These are phyloP conservation scores for Ophiosphaerella korrae DNA, from an alignment of 2,329 filamentous ascomycete species.

Conservation along the genomic window DNA sequence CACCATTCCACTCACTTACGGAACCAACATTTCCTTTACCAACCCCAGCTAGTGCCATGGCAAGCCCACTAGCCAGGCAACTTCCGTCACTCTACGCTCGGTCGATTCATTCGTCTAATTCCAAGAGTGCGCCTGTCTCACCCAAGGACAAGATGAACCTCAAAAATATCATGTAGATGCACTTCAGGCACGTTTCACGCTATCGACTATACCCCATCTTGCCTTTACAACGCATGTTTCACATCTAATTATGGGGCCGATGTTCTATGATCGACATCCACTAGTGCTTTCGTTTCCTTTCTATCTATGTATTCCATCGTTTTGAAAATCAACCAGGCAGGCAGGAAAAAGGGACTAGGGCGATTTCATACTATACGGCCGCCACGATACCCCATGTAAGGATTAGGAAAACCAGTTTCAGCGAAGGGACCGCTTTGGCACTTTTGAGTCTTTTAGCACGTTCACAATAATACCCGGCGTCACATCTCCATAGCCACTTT, in stretches of 20 bases:
- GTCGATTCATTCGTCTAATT: constrained; percentile 22
- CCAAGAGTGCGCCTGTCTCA: constrained; percentile 40
- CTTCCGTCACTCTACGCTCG: constrained; percentile 38
- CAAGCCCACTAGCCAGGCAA: constrained; percentile 39
- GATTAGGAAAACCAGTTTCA: constrained; percentile 6
- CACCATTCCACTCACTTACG: constrained; percentile 39
- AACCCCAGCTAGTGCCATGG: constrained; percentile 23
- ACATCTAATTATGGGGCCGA: constrained; percentile 23
- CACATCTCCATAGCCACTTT: not conserved
- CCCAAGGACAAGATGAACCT: constrained; percentile 43
- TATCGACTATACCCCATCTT: constrained; percentile 28
- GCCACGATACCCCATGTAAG: constrained; percentile 21
- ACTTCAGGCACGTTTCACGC: constrained; percentile 23
- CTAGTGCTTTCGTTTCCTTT: constrained; percentile 12
- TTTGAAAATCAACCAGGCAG: constrained; percentile 5
- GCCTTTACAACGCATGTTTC: constrained; percentile 17
- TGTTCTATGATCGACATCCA: constrained; percentile 11
- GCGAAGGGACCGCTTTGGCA: not conserved
- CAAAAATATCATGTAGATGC: constrained; percentile 40
- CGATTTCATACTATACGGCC: constrained; percentile 11
- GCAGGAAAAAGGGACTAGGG: constrained; percentile 13
- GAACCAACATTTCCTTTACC: constrained; percentile 36
- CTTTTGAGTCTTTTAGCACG: not conserved
- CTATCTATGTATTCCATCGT: constrained; percentile 7
- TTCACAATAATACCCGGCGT: constrained; percentile 2